phyloP scores from a whole-genome alignment of 1,284 basidiomycete genomes.

The Tausonia pullulans region DNA sequence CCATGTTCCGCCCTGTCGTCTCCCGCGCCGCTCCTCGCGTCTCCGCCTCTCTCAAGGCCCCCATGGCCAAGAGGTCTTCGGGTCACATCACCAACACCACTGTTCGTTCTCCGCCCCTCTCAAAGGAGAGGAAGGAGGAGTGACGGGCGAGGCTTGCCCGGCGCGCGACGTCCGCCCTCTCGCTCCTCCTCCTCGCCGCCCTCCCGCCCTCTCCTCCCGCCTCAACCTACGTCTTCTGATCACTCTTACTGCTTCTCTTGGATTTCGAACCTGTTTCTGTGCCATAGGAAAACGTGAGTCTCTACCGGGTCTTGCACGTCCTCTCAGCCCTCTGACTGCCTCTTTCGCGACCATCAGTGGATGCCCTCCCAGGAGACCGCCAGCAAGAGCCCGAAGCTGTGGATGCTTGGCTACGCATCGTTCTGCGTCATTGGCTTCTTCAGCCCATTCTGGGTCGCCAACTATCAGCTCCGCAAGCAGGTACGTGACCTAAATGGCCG shows the following conservation, averaged over 20 bases:
- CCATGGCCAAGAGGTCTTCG: background rate
- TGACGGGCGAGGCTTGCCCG: no score
- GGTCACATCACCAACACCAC: background rate
- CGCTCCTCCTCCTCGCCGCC: background rate
- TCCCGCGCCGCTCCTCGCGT: background rate
- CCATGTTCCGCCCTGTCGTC: slow-evolving; percentile 4
- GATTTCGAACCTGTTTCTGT: no score
- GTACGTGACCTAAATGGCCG: no score
- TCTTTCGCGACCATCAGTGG: background rate
- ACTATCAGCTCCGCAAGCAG: no score
- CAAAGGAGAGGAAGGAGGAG: background rate
- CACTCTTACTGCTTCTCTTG: background rate
- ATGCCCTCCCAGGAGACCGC: background rate
- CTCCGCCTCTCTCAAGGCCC: background rate
- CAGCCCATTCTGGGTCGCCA: no score
- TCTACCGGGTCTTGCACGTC: no score
- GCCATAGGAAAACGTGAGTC: no score
- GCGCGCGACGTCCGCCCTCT: background rate
- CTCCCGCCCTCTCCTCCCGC: background rate
- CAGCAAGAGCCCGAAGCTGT: no score
- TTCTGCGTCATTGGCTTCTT: no score
- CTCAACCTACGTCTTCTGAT: background rate
- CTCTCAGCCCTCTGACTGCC: background rate
- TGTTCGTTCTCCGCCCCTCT: background rate
- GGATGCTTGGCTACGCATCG: no score